Percentiles rank a stretch among this genome's conserved stretches.
These are phyloP conservation scores for Clitocybe nebularis DNA, from an alignment of 1,284 basidiomycete genomes.

Conservation along the genomic window DNA sequence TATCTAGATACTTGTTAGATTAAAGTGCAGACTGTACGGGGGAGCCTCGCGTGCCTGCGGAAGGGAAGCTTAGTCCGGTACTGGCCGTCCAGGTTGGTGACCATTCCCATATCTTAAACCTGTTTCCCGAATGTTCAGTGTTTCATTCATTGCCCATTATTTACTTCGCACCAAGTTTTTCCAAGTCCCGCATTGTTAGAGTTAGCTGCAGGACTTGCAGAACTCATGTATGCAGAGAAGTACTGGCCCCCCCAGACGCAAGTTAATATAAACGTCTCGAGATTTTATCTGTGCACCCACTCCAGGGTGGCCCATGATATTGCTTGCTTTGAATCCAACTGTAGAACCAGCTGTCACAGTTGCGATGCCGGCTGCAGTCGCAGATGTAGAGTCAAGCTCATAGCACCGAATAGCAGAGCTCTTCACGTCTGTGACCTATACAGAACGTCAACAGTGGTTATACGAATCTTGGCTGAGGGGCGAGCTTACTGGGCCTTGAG, in stretches of 20 bases:
- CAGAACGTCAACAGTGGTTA: background rate
- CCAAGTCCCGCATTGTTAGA: slow-evolving; percentile 36
- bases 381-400: slow-evolving; percentile 33
- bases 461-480: background rate
- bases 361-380: slow-evolving; percentile 32
- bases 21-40: background rate
- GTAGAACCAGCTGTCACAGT: slow-evolving; percentile 37
- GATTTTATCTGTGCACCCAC: slow-evolving; percentile 20
- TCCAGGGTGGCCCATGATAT: slow-evolving; percentile 34
- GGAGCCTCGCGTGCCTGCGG: slow-evolving; percentile 27
- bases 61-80: slow-evolving; percentile 32
- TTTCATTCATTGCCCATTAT: too few relatives aligned
- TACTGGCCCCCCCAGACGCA: slow-evolving; percentile 20
- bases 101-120: slow-evolving; percentile 46
- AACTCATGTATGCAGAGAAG: slow-evolving; percentile 39
- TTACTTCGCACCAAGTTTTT: slow-evolving; percentile 40
- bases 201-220: slow-evolving; percentile 38
- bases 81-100: slow-evolving; percentile 30
- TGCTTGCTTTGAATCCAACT: slow-evolving; percentile 30
- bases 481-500: slow-evolving; percentile 33
- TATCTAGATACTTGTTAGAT: slow-evolving; percentile 18
- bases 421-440: slow-evolving; percentile 38
- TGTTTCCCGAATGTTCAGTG: too few relatives aligned
- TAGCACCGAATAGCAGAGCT: slow-evolving; percentile 45
- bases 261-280: background rate